Conservation (phyloP, 441 rosid genomes). For the Pelargonium myrrhifolium region DNA sequence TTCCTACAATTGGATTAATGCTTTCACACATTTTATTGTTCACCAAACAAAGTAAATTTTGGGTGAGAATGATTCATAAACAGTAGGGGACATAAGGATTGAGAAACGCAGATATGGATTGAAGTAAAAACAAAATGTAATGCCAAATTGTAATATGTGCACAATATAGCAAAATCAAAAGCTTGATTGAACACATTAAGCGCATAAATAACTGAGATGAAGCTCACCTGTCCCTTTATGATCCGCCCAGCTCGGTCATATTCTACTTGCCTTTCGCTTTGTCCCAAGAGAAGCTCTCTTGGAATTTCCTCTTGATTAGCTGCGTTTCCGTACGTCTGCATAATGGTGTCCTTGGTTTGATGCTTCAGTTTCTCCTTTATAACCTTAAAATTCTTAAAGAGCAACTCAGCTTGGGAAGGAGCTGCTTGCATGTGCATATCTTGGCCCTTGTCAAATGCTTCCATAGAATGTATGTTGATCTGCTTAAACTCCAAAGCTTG, state of each 20-base stretch:
- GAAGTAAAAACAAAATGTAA: not conserved
- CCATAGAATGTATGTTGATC: slow-evolving; percentile 66
- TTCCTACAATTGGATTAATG: not conserved
- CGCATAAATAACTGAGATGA: not conserved
- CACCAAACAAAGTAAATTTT: not conserved
- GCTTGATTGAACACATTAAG: not conserved
- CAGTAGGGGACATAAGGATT: not conserved
- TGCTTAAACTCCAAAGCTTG: slow-evolving; percentile 85
- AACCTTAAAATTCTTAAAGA: slow-evolving; percentile 53
- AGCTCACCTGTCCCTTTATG: slow-evolving; percentile 49
- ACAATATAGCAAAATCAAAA: not conserved
- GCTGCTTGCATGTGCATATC: slow-evolving; percentile 90
- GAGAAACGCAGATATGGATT: not conserved
- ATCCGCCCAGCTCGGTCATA: slow-evolving; percentile 58
- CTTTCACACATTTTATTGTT: not conserved
- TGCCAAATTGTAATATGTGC: not conserved
- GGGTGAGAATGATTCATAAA: not conserved
- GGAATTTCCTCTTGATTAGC: slow-evolving; percentile 65
- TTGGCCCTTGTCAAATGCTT: slow-evolving; percentile 87
- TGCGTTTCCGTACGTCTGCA: slow-evolving; percentile 83
- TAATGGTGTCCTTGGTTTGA: slow-evolving; percentile 54
- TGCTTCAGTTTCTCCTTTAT: slow-evolving; percentile 62
- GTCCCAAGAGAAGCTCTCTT: slow-evolving; percentile 62
- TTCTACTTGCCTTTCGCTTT: slow-evolving; percentile 72
- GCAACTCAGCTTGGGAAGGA: slow-evolving; percentile 79